Evolutionary conservation across 2,329 filamentous ascomycete genomes (phyloP), one percentile per base, ranked within the genome.

Genomic region (Amauroascus niger): DNA sequence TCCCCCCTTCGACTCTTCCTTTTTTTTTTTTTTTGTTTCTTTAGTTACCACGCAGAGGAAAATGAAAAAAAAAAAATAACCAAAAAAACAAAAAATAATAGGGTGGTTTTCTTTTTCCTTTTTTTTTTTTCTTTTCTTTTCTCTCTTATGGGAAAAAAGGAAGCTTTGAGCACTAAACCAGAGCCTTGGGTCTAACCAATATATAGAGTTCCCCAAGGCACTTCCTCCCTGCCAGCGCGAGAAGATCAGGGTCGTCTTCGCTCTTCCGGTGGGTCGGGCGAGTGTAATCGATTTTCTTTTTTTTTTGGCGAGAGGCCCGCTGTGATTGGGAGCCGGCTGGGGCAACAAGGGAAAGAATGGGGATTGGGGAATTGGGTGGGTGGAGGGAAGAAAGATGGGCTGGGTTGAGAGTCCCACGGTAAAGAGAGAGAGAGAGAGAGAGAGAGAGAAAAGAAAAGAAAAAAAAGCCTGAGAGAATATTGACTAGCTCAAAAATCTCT

Each of bases 401-500:
- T 50, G 30, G 48, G 33, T 40, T n/a, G n/a, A 26, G 33, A 18
- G 39, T 44, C 49, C 49, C 49, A 43, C 49, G 40, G 37, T 41
- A 33, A n/a, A n/a, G n/a, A n/a, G 28, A 30, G 28, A 30, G 28
- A 30, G 28, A 30, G 28, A 30, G 28, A 30, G 28, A 30, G 28
- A 30, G 28, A 30, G 28, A 30, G 28, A 11, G 28, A 30, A n/a
- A n/a, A n/a, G n/a, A n/a, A n/a, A n/a, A n/a, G n/a, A n/a, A n/a
- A n/a, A n/a, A n/a, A n/a, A 20, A 50, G 32, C 33, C 49, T 51
- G 50, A 53, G 43, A 30, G 39, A 40, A 40, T 47, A n/a, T n/a
- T n/a, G n/a, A n/a, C 9, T 53, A 53, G 43, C 50, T 53, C 50
- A 53, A 53, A 53, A n/a, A n/a, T n/a, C 50, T 53, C 50, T 53